Evolutionary conservation across 73 alveolate species (phyloP).

Genomic region (Paramecium tetraurelia): DNA sequence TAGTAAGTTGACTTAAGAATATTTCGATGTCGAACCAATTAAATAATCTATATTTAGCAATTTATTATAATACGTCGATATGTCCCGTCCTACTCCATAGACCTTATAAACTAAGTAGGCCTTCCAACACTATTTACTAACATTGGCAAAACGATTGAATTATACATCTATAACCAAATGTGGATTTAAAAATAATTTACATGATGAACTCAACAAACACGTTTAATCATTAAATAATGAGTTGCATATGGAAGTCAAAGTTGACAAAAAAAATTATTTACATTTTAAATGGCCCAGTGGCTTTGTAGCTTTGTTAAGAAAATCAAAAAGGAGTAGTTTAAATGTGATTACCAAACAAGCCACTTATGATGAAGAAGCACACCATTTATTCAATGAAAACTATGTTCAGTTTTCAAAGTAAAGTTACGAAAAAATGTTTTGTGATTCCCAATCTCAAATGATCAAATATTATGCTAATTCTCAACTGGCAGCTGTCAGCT

Average conservation of each 20-base stretch:
- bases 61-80: background rate
- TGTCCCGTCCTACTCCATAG: background rate
- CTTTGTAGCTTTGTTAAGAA: background rate
- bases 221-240: background rate
- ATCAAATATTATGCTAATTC: background rate
- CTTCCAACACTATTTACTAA: background rate
- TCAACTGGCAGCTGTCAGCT: background rate
- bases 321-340: background rate
- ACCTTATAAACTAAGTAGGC: background rate
- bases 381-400: background rate
- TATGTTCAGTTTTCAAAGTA: background rate
- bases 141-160: background rate
- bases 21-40: background rate
- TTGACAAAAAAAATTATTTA: background rate
- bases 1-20: background rate
- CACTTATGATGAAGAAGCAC: background rate
- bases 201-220: background rate
- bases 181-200: background rate
- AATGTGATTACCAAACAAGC: background rate
- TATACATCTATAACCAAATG: background rate
- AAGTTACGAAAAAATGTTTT: background rate
- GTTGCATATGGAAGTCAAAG: background rate
- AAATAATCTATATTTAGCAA: background rate
- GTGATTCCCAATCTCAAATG: background rate
- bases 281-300: slow-evolving; percentile 18